Evolutionary conservation across 2,329 filamentous ascomycete genomes (phyloP), one percentile per base, ranked within the genome.

Genomic region (Scedosporium boydii): DNA sequence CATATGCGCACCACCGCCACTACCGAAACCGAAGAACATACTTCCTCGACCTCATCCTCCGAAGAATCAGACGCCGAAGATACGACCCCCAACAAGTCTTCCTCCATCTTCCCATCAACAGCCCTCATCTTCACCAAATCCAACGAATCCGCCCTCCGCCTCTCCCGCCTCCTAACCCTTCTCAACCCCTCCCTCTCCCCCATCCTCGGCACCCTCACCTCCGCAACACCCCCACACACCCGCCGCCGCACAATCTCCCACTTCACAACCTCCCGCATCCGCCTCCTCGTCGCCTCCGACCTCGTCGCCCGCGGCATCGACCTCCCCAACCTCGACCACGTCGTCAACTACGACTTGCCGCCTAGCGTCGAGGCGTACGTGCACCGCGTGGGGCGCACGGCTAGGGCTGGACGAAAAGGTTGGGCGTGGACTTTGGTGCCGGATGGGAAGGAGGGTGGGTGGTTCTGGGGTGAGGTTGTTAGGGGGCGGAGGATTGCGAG

Each of bases 341-440:
- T 98, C 57, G 80, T 98, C 74, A 97, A 96, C 76, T 98, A 98
- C 78, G 93, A 97, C 72, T 82, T 97, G 60, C 93, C 93, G 0
- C 82, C 86, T 4, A 93, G 88, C 69, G 78, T 92, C 41, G 89
- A 88, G 5, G 88, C 87, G 26, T 98, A 98, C 69, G 87, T 98
- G 4, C 95, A 98, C 73, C 88, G 95, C 48, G 91, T 97, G 1
- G 93, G 95, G 44, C 86, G 95, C 63, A 97, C 93, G 0, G 93
- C 93, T 0, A 83, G 93, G 71, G 95, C 91, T 0, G 91, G 89
- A 1, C 85, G 86, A 62, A 67, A 76, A 1, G 93, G 93, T 1
- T 81, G 86, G 58, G 91, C 93, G 0, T 96, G 92, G 90, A 96
- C 92, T 0, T 76, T 99, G 12, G 87, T 96, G 58, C 88, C 87